Conservation (phyloP, 2,329 filamentous ascomycete species). For the Talaromyces funiculosus region DNA sequence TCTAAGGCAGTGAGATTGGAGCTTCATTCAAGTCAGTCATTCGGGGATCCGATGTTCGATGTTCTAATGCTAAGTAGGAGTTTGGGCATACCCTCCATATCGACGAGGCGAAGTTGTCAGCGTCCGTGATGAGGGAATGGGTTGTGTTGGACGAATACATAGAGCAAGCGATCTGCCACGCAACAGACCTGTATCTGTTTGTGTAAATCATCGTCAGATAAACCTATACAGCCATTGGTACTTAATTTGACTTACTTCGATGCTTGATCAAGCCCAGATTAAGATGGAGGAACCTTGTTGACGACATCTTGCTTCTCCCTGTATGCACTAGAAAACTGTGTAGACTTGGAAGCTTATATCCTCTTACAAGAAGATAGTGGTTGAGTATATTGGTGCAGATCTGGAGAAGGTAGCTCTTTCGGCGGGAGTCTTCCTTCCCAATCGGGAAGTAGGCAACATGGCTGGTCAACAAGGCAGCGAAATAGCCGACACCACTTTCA, state of each 20-base stretch:
- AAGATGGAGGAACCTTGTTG: neutral
- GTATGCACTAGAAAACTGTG: neutral
- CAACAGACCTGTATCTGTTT: neutral
- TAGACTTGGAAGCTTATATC: no score
- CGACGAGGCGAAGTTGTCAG: neutral
- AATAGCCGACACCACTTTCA: neutral
- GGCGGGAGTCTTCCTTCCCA: neutral
- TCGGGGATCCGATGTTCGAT: no score
- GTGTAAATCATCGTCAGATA: neutral
- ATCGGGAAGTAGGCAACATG: neutral
- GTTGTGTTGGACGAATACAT: neutral
- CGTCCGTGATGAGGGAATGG: neutral
- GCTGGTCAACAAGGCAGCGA: neutral
- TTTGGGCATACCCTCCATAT: neutral
- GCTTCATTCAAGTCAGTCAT: slow-evolving; percentile 11
- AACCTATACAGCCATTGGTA: neutral
- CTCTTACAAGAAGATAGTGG: neutral
- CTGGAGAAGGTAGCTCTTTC: neutral
- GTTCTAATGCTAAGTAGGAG: no score
- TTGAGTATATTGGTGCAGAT: neutral
- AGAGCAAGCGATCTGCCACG: neutral
- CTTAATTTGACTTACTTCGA: neutral
- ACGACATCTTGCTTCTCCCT: neutral
- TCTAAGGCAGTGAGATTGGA: slow-evolving; percentile 48
- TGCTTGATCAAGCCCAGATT: neutral